phyloP scores from a whole-genome alignment of 305 asterid species.

The Fraxinus sp. region DNA sequence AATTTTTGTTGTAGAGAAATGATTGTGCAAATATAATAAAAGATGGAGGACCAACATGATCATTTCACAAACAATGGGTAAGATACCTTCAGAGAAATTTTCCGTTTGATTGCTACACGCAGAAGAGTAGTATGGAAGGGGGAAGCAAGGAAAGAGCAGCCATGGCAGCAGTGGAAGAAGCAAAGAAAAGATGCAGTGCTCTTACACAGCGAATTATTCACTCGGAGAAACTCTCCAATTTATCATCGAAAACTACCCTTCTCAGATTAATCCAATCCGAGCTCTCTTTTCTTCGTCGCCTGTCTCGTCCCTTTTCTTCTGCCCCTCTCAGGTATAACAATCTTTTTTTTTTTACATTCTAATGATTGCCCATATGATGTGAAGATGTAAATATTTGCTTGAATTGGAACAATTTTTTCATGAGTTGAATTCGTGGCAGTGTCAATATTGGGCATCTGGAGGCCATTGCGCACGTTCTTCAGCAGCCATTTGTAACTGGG shows the following conservation, averaged over 20 bases:
- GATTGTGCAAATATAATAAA: neutral
- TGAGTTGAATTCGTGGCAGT: slow-evolving; percentile 40
- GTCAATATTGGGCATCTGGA: slow-evolving; percentile 83
- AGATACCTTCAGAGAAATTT: neutral
- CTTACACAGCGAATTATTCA: slow-evolving; percentile 45
- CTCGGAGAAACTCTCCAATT: slow-evolving; percentile 23
- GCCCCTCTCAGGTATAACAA: slow-evolving; percentile 45
- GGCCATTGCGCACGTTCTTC: slow-evolving; percentile 67
- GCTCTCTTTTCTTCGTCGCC: slow-evolving; percentile 68
- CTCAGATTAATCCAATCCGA: slow-evolving; percentile 65
- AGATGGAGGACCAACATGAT: neutral
- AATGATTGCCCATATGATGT: neutral
- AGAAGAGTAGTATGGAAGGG: neutral
- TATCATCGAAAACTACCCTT: slow-evolving; percentile 52
- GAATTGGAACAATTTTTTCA: slow-evolving; percentile 19
- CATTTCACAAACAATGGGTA: neutral
- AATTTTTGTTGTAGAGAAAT: neutral
- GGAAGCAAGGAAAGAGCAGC: slow-evolving; percentile 1
- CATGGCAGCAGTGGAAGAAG: slow-evolving; percentile 43
- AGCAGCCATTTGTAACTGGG: slow-evolving; percentile 58
- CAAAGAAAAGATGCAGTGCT: slow-evolving; percentile 55
- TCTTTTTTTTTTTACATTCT: neutral
- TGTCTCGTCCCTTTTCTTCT: slow-evolving; percentile 34
- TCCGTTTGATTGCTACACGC: neutral
- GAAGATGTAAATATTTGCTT: slow-evolving; percentile 1